These are phyloP conservation scores for Akebia trifoliata DNA, from an alignment of 164 flowering plant species.

Conservation along the genomic window DNA sequence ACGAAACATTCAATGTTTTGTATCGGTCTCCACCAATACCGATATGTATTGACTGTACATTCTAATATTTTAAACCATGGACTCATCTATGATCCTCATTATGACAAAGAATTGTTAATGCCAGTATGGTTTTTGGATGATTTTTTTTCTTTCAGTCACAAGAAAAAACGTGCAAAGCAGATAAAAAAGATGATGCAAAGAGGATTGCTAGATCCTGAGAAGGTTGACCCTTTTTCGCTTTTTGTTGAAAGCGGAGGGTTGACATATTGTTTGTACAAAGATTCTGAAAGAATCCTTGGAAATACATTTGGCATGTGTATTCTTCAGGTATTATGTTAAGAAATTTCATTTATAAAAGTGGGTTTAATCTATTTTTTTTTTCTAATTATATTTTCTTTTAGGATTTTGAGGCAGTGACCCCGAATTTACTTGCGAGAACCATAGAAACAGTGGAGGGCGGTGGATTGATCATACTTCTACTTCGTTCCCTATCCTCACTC, in stretches of 20 bases:
- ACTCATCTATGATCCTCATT: no score
- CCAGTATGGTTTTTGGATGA: not conserved
- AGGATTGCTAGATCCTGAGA: constrained; percentile 77
- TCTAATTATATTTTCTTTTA: constrained; percentile 13
- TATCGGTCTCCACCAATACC: no score
- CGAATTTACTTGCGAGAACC: constrained; percentile 93
- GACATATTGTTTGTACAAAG: constrained; percentile 81
- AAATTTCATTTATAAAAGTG: not conserved
- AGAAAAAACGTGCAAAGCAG: constrained; percentile 79
- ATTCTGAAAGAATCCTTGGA: constrained; percentile 91
- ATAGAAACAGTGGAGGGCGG: constrained; percentile 98
- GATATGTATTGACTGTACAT: no score
- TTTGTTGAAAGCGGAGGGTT: constrained; percentile 72
- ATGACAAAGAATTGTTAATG: not conserved
- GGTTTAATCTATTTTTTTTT: not conserved
- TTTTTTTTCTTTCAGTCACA: constrained; percentile 52
- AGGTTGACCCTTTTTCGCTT: constrained; percentile 72
- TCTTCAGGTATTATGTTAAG: constrained; percentile 56
- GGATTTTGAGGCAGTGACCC: constrained; percentile 99
- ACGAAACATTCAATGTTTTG: no score
- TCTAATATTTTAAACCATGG: no score
- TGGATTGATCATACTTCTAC: constrained; percentile 74
- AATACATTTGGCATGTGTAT: constrained; percentile 95
- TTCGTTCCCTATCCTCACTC: constrained; percentile 74
- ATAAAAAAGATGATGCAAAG: constrained; percentile 59